Conservation (phyloP, 352 stramenopile species). For the Phytopythium kandeliae region DNA sequence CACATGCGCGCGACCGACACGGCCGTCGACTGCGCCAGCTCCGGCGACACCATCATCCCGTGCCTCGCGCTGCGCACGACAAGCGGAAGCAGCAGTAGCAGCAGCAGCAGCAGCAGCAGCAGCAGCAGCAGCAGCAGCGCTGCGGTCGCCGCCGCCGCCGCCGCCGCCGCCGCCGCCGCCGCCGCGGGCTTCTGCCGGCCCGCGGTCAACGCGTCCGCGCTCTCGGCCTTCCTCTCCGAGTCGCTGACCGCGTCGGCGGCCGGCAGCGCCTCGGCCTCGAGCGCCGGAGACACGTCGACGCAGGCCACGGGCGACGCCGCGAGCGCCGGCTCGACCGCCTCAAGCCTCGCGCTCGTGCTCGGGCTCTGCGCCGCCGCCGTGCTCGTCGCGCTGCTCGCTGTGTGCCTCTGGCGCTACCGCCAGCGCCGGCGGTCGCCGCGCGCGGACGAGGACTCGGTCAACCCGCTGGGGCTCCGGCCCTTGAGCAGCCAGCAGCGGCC, state of each 20-base stretch:
- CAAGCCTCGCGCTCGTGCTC: not conserved
- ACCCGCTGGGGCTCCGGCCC: too few species aligned
- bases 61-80: constrained; percentile 18
- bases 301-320: not conserved
- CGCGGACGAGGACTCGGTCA: not conserved
- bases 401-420: not conserved
- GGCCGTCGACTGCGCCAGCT: constrained; percentile 16
- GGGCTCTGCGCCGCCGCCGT: not conserved
- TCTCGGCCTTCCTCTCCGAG: constrained; percentile 20
- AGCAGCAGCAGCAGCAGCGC: constrained; percentile 3
- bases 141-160: too few species aligned
- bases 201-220: constrained; percentile 13
- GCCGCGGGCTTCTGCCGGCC: constrained; percentile 27
- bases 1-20: constrained; percentile 28
- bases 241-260: constrained; percentile 5
- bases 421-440: not conserved
- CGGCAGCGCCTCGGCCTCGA: constrained; percentile 10
- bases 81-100: too few species aligned
- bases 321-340: not conserved
- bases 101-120: too few species aligned
- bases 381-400: not conserved
- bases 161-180: constrained; percentile 1
- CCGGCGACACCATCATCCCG: constrained; percentile 35
- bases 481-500: not conserved
- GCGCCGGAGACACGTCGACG: not conserved